phyloP scores from a whole-genome alignment of 176 grass and related monocot species.

The Cenchrus fungigraminus region DNA sequence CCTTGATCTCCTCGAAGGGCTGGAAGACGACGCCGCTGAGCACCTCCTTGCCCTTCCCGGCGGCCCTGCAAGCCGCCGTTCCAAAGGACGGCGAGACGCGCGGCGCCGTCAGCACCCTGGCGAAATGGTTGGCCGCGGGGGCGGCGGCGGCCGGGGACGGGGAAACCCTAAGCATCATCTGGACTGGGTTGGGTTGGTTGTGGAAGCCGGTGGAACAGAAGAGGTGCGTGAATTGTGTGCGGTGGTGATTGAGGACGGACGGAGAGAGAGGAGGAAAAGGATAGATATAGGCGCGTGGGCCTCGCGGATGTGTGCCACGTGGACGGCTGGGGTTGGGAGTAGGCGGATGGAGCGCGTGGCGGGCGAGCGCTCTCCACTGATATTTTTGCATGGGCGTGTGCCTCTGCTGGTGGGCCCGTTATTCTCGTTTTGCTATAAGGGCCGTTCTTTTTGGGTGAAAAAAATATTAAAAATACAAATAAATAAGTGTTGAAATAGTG shows the following conservation, averaged over 20 bases:
- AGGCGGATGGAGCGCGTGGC: constrained; percentile 35
- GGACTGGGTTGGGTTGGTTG: neutral
- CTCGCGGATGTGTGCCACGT: constrained; percentile 26
- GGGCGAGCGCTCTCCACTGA: constrained; percentile 11
- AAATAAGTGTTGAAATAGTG: too few relatives aligned
- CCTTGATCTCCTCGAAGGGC: constrained; percentile 87
- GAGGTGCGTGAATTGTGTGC: neutral
- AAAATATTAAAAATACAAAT: too few relatives aligned
- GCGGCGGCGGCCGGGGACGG: constrained; percentile 28
- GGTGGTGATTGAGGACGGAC: neutral
- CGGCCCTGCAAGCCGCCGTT: constrained; percentile 21
- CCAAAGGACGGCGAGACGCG: neutral
- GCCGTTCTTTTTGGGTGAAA: too few relatives aligned
- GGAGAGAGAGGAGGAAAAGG: neutral
- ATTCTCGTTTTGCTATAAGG: too few relatives aligned
- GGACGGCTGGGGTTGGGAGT: constrained; percentile 15
- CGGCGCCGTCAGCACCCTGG: constrained; percentile 10
- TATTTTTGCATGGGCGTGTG: too few relatives aligned
- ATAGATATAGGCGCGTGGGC: constrained; percentile 50
- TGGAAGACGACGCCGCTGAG: constrained; percentile 77
- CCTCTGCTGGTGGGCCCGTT: too few relatives aligned
- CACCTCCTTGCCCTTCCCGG: constrained; percentile 44
- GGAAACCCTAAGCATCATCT: constrained; percentile 46
- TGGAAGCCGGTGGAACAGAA: too few relatives aligned
- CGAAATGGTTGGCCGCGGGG: neutral